Conservation (phyloP, 352 stramenopile species). For the Pythium volutum region DNA sequence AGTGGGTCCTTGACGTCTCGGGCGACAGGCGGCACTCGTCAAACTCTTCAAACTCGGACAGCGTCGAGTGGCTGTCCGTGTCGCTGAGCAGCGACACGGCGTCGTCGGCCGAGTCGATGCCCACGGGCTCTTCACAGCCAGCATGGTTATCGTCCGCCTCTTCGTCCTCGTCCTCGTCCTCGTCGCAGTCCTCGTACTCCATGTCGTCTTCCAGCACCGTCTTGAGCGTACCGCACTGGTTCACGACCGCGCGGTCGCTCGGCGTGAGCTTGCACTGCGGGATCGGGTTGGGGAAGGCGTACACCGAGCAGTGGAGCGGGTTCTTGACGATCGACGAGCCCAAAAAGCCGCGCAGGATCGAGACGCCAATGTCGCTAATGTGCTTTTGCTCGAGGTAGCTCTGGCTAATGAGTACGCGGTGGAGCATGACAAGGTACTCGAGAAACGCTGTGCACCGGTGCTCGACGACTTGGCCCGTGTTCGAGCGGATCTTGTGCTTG, state of each 20-base stretch:
- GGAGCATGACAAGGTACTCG: conserved; percentile 30
- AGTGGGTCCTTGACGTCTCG: not conserved
- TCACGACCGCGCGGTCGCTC: conserved; percentile 25
- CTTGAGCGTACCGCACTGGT: conserved; percentile 33
- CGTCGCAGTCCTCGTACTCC: conserved; percentile 24
- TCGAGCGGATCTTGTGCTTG: conserved; percentile 32
- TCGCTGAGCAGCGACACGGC: conserved; percentile 21
- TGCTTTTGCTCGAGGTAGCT: conserved; percentile 31
- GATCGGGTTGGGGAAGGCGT: conserved; percentile 27
- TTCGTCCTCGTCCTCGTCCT: conserved; percentile 18
- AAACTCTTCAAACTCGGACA: conserved; percentile 25
- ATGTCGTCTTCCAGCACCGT: conserved; percentile 34
- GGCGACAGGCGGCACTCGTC: conserved; percentile 15
- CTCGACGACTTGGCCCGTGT: conserved; percentile 25
- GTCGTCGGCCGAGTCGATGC: conserved; percentile 17
- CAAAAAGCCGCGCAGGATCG: conserved; percentile 35
- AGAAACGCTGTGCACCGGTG: conserved; percentile 34
- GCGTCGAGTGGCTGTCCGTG: conserved; percentile 26
- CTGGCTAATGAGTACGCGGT: conserved; percentile 31
- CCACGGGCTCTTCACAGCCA: conserved; percentile 11
- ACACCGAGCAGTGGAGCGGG: conserved; percentile 20
- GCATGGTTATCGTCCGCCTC: not conserved
- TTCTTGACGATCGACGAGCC: conserved; percentile 29
- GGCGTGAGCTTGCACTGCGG: conserved; percentile 27
- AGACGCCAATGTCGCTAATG: conserved; percentile 28